These are phyloP conservation scores for Cercophora samala DNA, from an alignment of 495 filamentous ascomycete species.

Conservation along the genomic window DNA sequence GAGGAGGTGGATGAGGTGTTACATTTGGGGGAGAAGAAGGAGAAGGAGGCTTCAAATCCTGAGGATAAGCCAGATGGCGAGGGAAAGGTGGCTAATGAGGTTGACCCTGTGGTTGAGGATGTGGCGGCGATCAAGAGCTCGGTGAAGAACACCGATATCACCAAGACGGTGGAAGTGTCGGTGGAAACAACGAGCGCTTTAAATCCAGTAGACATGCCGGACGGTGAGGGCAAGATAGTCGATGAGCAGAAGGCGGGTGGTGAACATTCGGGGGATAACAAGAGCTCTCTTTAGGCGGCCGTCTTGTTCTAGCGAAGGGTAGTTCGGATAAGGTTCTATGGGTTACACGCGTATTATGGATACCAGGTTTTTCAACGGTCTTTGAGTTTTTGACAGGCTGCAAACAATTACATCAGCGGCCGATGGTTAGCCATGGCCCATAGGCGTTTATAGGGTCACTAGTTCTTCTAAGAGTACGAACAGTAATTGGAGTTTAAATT, in stretches of 20 bases:
- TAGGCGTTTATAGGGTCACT: background rate
- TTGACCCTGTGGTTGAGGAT: background rate
- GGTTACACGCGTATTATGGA: background rate
- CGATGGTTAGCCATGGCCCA: background rate
- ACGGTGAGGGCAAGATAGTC: background rate
- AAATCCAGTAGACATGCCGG: background rate
- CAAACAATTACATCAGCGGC: background rate
- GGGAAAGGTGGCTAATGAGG: background rate
- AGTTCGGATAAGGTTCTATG: background rate
- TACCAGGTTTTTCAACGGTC: background rate
- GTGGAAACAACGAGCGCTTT: background rate
- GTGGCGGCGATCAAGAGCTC: background rate
- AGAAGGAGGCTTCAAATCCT: slow-evolving; percentile 13
- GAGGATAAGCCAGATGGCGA: background rate
- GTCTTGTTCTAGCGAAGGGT: too few species aligned
- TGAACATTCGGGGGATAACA: background rate
- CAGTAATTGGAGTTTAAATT: background rate
- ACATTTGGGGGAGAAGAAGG: slow-evolving; percentile 29
- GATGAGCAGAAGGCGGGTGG: background rate
- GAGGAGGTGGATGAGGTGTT: slow-evolving; percentile 38
- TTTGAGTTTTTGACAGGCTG: too few species aligned
- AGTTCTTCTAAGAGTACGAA: background rate
- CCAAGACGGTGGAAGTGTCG: background rate
- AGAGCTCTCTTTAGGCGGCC: background rate
- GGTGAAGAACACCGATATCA: background rate